These are phyloP conservation scores for Apiotrichum gamsii DNA, from an alignment of 1,284 basidiomycete genomes.

Conservation along the genomic window DNA sequence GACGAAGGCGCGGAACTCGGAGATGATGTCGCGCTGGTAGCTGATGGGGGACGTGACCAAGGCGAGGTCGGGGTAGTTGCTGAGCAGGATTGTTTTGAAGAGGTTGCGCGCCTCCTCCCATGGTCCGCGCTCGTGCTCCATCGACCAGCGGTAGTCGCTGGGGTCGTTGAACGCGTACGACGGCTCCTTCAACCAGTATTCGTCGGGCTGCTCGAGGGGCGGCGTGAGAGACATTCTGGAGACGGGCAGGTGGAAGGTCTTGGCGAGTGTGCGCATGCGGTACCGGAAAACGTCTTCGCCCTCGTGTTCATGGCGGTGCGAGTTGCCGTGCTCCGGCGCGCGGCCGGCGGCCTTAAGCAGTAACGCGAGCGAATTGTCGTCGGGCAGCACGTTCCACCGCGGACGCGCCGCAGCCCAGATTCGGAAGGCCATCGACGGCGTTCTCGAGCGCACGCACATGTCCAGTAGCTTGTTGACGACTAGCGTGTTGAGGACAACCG, in stretches of 20 bases:
- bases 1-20: background rate
- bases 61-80: slow-evolving; percentile 35
- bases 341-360: slow-evolving; percentile 28
- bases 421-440: slow-evolving; percentile 29
- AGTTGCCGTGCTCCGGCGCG: slow-evolving; percentile 9
- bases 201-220: background rate
- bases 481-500: slow-evolving; percentile 23
- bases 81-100: slow-evolving; percentile 30
- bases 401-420: slow-evolving; percentile 29
- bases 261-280: too few relatives aligned
- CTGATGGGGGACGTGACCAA: slow-evolving; percentile 28
- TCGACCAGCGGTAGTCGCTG: slow-evolving; percentile 12
- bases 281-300: too few relatives aligned
- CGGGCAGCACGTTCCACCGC: slow-evolving; percentile 33
- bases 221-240: too few relatives aligned
- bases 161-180: background rate
- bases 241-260: too few relatives aligned
- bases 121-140: slow-evolving; percentile 15
- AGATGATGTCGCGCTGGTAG: background rate
- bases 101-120: slow-evolving; percentile 30
- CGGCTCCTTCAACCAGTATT: slow-evolving; percentile 1
- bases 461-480: slow-evolving; percentile 33
- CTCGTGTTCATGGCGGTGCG: too few relatives aligned
- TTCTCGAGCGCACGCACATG: slow-evolving; percentile 13
- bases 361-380: slow-evolving; percentile 27